Evolutionary conservation across 176 grass and related monocot species (phyloP).

Genomic region (Rhynchospora tenuis): DNA sequence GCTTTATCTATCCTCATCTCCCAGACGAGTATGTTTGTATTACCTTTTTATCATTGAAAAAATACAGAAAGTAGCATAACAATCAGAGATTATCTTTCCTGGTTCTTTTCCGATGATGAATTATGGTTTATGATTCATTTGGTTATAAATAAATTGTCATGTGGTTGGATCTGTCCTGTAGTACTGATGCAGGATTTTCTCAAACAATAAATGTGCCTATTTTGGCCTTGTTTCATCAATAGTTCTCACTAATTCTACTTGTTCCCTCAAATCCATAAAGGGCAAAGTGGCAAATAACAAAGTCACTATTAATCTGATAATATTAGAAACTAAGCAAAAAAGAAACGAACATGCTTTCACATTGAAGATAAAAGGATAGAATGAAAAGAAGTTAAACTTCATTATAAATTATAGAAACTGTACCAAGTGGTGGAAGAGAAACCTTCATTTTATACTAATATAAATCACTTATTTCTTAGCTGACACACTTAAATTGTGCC

Average conservation of each 20-base stretch:
- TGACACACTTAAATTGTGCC: not conserved
- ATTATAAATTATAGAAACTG: not conserved
- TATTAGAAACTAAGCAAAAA: not conserved
- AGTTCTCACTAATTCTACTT: not conserved
- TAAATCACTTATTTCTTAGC: not conserved
- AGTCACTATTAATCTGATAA: no score
- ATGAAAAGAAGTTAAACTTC: not conserved
- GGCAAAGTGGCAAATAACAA: not conserved
- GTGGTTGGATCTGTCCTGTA: not conserved
- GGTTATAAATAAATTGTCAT: not conserved
- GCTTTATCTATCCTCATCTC: slow-evolving; percentile 69
- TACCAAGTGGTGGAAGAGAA: not conserved
- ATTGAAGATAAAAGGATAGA: not conserved
- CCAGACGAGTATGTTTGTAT: slow-evolving; percentile 55
- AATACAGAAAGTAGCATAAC: not conserved
- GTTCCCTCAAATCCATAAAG: not conserved
- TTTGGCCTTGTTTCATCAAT: not conserved
- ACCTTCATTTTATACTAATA: not conserved
- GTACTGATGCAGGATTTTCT: not conserved
- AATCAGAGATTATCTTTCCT: not conserved
- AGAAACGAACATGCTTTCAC: not conserved
- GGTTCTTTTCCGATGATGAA: not conserved
- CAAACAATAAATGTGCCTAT: not conserved
- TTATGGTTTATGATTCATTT: not conserved
- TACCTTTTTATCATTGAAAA: not conserved